Evolutionary conservation across 2,329 filamentous ascomycete species (phyloP).

Genomic region (Curvularia hawaiiensis): DNA sequence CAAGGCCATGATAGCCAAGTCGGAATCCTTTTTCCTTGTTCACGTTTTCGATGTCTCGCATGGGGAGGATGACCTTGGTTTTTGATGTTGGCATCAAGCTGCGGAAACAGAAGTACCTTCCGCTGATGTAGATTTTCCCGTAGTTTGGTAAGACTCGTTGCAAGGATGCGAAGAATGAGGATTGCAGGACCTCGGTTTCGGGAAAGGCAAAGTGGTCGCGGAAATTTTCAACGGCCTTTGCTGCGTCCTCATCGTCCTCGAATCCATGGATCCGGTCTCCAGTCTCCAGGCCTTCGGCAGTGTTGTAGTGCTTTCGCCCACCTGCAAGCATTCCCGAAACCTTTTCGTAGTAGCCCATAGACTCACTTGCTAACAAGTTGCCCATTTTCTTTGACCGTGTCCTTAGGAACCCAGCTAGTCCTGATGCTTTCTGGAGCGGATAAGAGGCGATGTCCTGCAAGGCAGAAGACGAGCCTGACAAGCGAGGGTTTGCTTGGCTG

Average conservation of each 20-base stretch:
- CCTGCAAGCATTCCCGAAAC: constrained; percentile 98
- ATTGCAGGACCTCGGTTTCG: constrained; percentile 78
- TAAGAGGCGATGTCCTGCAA: constrained; percentile 71
- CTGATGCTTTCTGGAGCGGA: constrained; percentile 81
- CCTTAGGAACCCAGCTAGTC: constrained; percentile 81
- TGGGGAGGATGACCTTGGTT: constrained; percentile 88
- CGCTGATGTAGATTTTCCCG: constrained; percentile 94
- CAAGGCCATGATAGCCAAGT: constrained; percentile 86
- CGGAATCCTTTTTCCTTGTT: constrained; percentile 95
- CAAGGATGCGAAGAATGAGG: constrained; percentile 92
- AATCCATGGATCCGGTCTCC: constrained; percentile 66
- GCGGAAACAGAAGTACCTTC: constrained; percentile 87
- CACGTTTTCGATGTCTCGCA: constrained; percentile 90
- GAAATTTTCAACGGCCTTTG: constrained; percentile 70
- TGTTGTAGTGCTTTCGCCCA: constrained; percentile 85
- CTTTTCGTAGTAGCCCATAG: constrained; percentile 95
- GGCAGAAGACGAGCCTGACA: constrained; percentile 56
- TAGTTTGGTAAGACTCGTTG: constrained; percentile 89
- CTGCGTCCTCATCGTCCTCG: constrained; percentile 61
- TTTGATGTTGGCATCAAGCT: constrained; percentile 87
- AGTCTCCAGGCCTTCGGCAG: constrained; percentile 66
- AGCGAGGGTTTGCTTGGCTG: constrained; percentile 29
- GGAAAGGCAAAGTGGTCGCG: constrained; percentile 90
- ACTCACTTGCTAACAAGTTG: constrained; percentile 81
- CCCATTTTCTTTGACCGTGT: constrained; percentile 81